phyloP scores from a whole-genome alignment of 2,329 filamentous ascomycete species.

The Torrubiellomyces zombiae region DNA sequence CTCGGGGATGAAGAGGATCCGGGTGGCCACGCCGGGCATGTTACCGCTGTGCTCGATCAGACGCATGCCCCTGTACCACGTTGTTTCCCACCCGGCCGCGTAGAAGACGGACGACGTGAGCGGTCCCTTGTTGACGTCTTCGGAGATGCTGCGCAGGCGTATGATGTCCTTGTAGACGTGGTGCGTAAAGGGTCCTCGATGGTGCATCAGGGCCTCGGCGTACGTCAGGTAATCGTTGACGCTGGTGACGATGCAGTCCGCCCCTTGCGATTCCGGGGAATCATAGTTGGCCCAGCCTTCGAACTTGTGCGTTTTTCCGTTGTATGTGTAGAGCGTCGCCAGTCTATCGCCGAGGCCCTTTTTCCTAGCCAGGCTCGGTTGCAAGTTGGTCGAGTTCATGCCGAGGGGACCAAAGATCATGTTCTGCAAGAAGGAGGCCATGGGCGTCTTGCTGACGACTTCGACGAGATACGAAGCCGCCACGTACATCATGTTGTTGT shows the following conservation, averaged over 20 bases:
- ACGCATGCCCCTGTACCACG: slow-evolving; percentile 7
- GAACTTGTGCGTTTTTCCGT: slow-evolving; percentile 2
- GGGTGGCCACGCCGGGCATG: slow-evolving; percentile 10
- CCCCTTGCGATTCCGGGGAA: slow-evolving; percentile 12
- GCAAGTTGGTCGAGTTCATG: slow-evolving; percentile 11
- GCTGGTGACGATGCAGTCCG: slow-evolving; percentile 12
- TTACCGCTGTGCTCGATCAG: slow-evolving; percentile 11
- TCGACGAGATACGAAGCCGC: slow-evolving; percentile 11
- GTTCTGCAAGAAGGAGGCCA: slow-evolving; percentile 9
- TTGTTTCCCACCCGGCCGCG: slow-evolving; percentile 9
- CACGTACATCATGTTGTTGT: slow-evolving; percentile 14
- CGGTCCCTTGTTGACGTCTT: slow-evolving; percentile 2
- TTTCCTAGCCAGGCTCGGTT: slow-evolving; percentile 5
- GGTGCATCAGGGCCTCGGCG: slow-evolving; percentile 11
- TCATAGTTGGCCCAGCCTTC: slow-evolving; percentile 3
- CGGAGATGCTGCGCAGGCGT: slow-evolving; percentile 7
- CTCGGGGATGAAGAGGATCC: slow-evolving; percentile 12
- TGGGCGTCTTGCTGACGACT: slow-evolving; percentile 4
- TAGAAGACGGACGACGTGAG: slow-evolving; percentile 6
- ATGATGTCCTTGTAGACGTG: slow-evolving; percentile 9
- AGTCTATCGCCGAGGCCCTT: slow-evolving; percentile 8
- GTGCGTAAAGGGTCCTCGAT: slow-evolving; percentile 8
- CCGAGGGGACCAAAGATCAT: slow-evolving; percentile 10
- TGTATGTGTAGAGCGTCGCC: slow-evolving; percentile 7
- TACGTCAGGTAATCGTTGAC: slow-evolving; percentile 14